Conservation (phyloP, 495 filamentous ascomycete genomes). For the Neurospora sp. region DNA sequence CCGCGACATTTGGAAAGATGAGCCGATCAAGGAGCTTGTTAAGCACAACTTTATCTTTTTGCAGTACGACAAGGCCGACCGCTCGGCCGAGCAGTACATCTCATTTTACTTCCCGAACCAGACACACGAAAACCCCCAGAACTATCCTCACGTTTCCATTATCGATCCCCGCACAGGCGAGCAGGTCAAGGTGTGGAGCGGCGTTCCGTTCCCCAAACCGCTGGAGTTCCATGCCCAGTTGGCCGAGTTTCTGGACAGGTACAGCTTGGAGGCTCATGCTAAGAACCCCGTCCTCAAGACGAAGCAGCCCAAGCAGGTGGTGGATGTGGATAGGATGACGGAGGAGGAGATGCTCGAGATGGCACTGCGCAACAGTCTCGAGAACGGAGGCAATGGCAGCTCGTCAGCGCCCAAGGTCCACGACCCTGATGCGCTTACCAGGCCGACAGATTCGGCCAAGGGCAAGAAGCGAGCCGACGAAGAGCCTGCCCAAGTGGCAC, state of each 20-base stretch:
- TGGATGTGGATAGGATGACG: constrained; percentile 78
- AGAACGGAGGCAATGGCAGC: constrained; percentile 10
- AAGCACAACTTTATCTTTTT: constrained; percentile 91
- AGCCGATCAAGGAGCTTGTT: constrained; percentile 64
- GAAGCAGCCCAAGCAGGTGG: constrained; percentile 57
- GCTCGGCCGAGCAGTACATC: constrained; percentile 63
- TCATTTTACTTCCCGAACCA: constrained; percentile 78
- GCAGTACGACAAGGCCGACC: constrained; percentile 78
- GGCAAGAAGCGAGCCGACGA: constrained; percentile 51
- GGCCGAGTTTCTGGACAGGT: constrained; percentile 91
- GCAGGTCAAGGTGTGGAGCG: constrained; percentile 94
- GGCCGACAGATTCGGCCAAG: constrained; percentile 38
- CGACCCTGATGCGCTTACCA: constrained; percentile 83
- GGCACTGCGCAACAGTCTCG: constrained; percentile 80
- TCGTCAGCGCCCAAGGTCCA: constrained; percentile 23
- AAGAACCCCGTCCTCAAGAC: constrained; percentile 85
- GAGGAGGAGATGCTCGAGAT: constrained; percentile 95
- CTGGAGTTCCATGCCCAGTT: constrained; percentile 82
- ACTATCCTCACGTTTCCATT: constrained; percentile 90
- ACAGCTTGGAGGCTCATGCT: constrained; percentile 74
- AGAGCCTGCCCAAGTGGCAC: neutral
- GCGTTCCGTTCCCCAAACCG: constrained; percentile 62
- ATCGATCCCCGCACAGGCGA: constrained; percentile 93
- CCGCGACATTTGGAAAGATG: constrained; percentile 88
- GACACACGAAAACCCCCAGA: constrained; percentile 56